These are phyloP conservation scores for Escallonia rubra DNA, from an alignment of 129 eudicot genomes.

Conservation along the genomic window DNA sequence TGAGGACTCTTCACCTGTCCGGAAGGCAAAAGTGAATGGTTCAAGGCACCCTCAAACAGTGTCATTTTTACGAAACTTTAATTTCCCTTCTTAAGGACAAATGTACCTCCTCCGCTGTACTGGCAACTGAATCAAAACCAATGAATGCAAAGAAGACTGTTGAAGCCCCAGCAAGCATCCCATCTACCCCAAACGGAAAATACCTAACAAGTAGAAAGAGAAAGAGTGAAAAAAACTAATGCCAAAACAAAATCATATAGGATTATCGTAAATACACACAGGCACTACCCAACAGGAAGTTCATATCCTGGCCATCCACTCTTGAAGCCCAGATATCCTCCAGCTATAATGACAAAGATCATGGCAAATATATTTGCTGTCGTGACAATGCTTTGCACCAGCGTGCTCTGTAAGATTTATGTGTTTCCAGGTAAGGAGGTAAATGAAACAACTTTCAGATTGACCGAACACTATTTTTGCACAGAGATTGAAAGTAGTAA, in stretches of 20 bases:
- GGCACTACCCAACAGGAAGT: constrained; percentile 65
- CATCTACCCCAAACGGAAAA: constrained; percentile 86
- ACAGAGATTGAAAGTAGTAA: background rate
- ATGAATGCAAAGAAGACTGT: constrained; percentile 95
- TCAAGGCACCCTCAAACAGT: constrained; percentile 1
- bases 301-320: constrained; percentile 93
- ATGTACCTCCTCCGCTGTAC: constrained; percentile 92
- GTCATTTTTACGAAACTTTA: background rate
- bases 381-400: constrained; percentile 75
- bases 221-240: constrained; percentile 4
- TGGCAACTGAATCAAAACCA: constrained; percentile 97
- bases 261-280: background rate
- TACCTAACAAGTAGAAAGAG: constrained; percentile 38
- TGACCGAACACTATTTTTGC: background rate
- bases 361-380: constrained; percentile 74
- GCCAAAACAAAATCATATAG: background rate
- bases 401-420: constrained; percentile 61
- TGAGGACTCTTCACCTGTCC: constrained; percentile 90
- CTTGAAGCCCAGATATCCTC: constrained; percentile 84
- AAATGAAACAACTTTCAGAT: background rate
- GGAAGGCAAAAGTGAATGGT: background rate
- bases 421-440: constrained; percentile 2
- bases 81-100: background rate
- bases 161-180: constrained; percentile 97
- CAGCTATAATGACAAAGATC: constrained; percentile 79